These are phyloP conservation scores for Metschnikowia baotianmanensis DNA, from an alignment of 805 yeast species.

Conservation along the genomic window DNA sequence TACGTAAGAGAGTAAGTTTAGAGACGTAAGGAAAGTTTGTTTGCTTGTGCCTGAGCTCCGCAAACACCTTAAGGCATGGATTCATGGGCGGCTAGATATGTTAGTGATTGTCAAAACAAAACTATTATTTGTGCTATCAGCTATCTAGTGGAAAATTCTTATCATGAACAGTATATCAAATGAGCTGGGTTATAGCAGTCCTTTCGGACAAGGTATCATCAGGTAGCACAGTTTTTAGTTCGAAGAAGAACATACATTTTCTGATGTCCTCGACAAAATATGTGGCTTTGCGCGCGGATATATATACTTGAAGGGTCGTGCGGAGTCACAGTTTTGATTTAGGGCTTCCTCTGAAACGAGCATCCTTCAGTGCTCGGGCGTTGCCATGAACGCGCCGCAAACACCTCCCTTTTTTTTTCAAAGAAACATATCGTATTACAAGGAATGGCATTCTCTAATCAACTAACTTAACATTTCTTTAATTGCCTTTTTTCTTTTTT, in stretches of 20 bases:
- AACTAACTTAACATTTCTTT: no score
- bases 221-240: constrained; percentile 14
- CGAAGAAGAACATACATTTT: constrained; percentile 15
- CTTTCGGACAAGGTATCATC: constrained; percentile 23
- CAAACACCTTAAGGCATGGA: neutral
- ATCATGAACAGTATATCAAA: constrained; percentile 24
- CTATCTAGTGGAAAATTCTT: constrained; percentile 19
- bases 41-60: no score
- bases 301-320: constrained; percentile 11
- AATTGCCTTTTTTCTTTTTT: no score
- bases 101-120: constrained; percentile 1
- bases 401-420: no score
- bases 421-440: no score
- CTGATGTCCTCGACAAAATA: neutral
- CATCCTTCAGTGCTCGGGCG: no score
- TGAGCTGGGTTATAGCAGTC: constrained; percentile 25
- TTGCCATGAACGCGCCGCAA: no score
- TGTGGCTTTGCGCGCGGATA: neutral
- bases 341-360: neutral
- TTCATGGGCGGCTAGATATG: neutral
- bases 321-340: constrained; percentile 1
- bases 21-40: no score
- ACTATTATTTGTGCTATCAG: constrained; percentile 15
- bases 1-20: no score
- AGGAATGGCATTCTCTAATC: no score